Evolutionary conservation across 352 stramenopile species (phyloP).

Genomic region (Thalassiosira livingstoniorum): DNA sequence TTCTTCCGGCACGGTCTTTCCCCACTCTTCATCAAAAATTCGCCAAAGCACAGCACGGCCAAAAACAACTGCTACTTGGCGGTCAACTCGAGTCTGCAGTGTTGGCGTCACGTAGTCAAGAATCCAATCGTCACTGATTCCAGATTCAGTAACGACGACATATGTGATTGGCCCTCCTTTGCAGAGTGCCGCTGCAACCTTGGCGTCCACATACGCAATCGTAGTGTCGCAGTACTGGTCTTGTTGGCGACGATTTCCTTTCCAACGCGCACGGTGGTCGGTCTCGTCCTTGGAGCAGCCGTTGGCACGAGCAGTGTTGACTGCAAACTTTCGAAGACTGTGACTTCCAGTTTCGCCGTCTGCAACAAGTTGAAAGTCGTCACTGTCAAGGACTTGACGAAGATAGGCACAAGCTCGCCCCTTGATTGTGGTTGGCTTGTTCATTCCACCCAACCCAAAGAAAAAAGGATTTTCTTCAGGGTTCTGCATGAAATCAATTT

Average conservation of each 20-base stretch:
- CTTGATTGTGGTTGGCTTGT: slow-evolving; percentile 31
- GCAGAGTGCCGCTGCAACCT: slow-evolving; percentile 45
- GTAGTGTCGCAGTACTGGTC: slow-evolving; percentile 38
- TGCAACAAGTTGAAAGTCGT: slow-evolving; percentile 22
- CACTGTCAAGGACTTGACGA: slow-evolving; percentile 6
- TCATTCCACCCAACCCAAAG: slow-evolving; percentile 11
- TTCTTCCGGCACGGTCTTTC: background rate
- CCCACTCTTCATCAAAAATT: slow-evolving; percentile 22
- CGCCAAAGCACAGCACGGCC: slow-evolving; percentile 40
- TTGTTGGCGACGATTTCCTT: slow-evolving; percentile 20
- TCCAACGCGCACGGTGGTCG: slow-evolving; percentile 38
- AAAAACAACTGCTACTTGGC: slow-evolving; percentile 31
- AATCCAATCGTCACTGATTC: slow-evolving; percentile 46
- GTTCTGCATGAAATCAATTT: slow-evolving; percentile 19
- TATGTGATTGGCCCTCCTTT: slow-evolving; percentile 40
- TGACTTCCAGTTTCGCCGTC: slow-evolving; percentile 32
- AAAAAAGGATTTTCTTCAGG: slow-evolving; percentile 44
- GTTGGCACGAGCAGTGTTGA: slow-evolving; percentile 24
- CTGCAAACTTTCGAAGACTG: slow-evolving; percentile 39
- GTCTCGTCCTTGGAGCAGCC: slow-evolving; percentile 46
- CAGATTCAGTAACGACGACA: slow-evolving; percentile 3
- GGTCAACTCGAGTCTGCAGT: background rate
- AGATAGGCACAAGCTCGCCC: background rate
- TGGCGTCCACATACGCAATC: slow-evolving; percentile 50
- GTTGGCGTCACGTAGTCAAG: slow-evolving; percentile 42